Evolutionary conservation across 2,329 filamentous ascomycete genomes (phyloP), one percentile per base, ranked within the genome.

Genomic region (Westerdykella sp.): DNA sequence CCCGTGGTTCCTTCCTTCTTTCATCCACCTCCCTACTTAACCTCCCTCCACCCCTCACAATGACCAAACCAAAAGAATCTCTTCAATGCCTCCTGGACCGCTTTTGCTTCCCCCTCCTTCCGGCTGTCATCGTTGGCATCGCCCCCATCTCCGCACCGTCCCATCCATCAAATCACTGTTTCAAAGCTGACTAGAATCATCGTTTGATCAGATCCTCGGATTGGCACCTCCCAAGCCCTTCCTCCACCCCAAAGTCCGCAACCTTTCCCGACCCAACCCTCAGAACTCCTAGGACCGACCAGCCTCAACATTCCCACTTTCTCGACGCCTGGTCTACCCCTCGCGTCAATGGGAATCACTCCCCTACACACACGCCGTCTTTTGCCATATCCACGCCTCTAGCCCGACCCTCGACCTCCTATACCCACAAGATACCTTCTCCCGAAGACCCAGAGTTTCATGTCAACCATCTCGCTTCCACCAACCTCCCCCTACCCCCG

Each of bases 391-490:
- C 67, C 39, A 63, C 60, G 15, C 55, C 64, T 39, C 48, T 59
- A 53, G 60, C 64, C 11, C 57, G 60, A 35, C 60, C 66, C 22
- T 57, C 56, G 44, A 65, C 56, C 44, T 63, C 60, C 21, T 60
- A 65, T 37, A 67, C 57, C 45, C 57, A 57, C 38, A 60, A 63
- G 42, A 50, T 56, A 23, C 60, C 53, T 38, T 66, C 55, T 6
- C 66, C 65, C 14, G 60, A 69, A 45, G 67, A 70, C 39, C 67
- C 67, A 28, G 57, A 63, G 59, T 74, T 80, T 59, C 80, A 84
- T 78, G 76, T 74, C 55, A 80, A 79, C 53, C 76, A 83, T 59
- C 75, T 79, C 54, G 77, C 77, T 35, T 69, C 75, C 35, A 73
- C 73, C 54, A 76, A 69, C 56, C 64, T 78, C 42, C 70, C 73